phyloP scores from a whole-genome alignment of 2,329 filamentous ascomycete species.

The Paecilomyces dactylethromorphus region DNA sequence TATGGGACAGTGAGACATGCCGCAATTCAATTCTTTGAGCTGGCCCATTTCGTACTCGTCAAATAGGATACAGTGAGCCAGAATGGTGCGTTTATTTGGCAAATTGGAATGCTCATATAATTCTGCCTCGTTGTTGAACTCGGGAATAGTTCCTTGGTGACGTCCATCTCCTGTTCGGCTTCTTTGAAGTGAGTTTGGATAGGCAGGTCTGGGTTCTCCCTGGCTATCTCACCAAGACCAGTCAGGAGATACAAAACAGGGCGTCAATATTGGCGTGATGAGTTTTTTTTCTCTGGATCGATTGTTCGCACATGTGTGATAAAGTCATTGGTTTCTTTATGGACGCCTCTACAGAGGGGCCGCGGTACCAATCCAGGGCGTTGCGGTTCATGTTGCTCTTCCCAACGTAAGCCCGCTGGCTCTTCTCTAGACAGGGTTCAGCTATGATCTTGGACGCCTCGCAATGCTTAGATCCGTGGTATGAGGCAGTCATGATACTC shows the following conservation, averaged over 20 bases:
- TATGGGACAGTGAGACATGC: slow-evolving; percentile 59
- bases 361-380: slow-evolving; percentile 48
- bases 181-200: slow-evolving; percentile 66
- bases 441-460: slow-evolving; percentile 25
- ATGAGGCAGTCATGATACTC: slow-evolving; percentile 31
- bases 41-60: slow-evolving; percentile 48
- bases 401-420: slow-evolving; percentile 30
- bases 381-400: slow-evolving; percentile 34
- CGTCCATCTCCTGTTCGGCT: slow-evolving; percentile 52
- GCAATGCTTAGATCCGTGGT: slow-evolving; percentile 28
- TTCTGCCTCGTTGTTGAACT: slow-evolving; percentile 52
- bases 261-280: slow-evolving; percentile 49
- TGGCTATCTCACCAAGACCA: slow-evolving; percentile 51
- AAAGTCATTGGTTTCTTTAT: slow-evolving; percentile 45
- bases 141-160: slow-evolving; percentile 50
- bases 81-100: slow-evolving; percentile 50
- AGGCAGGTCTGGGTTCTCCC: slow-evolving; percentile 42
- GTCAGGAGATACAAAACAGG: slow-evolving; percentile 56
- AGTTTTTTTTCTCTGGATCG: slow-evolving; percentile 39
- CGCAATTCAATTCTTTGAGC: slow-evolving; percentile 45
- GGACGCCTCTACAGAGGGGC: slow-evolving; percentile 41
- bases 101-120: slow-evolving; percentile 53
- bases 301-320: slow-evolving; percentile 43
- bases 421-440: slow-evolving; percentile 22
- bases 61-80: slow-evolving; percentile 62